Percentiles rank a stretch among this genome's conserved stretches.
Conservation (phyloP, 441 rosid genomes). For the Aquilaria agallochum region DNA sequence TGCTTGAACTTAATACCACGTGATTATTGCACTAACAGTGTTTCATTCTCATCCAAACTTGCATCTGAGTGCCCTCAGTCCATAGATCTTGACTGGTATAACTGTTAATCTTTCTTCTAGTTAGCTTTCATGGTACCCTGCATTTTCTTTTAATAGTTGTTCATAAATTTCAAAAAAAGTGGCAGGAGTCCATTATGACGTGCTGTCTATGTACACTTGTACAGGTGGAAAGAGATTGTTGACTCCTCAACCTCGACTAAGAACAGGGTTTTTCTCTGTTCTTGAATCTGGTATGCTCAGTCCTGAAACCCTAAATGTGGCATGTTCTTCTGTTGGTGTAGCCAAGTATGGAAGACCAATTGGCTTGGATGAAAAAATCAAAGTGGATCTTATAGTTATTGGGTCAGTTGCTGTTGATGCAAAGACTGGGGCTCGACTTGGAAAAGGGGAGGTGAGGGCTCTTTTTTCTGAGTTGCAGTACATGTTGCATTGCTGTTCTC, state of each 20-base stretch:
- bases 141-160: too few species aligned
- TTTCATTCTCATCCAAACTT: not conserved
- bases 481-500: too few species aligned
- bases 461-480: conserved; percentile 1
- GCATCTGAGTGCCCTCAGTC: not conserved
- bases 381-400: conserved; percentile 75
- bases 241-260: conserved; percentile 89
- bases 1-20: too few species aligned
- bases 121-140: too few species aligned
- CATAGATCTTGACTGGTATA: too few species aligned
- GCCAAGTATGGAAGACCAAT: conserved; percentile 87
- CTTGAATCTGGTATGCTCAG: conserved; percentile 47
- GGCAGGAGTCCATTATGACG: not conserved
- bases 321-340: conserved; percentile 79
- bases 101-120: too few species aligned
- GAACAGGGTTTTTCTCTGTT: conserved; percentile 86
- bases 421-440: conserved; percentile 79
- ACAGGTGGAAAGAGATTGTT: conserved; percentile 72
- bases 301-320: conserved; percentile 49
- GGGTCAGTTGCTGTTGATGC: conserved; percentile 94
- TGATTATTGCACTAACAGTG: too few species aligned
- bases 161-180: too few species aligned
- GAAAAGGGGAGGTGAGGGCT: conserved; percentile 85
- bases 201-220: not conserved
- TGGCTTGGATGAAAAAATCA: conserved; percentile 73